Percentiles rank a stretch among this genome's conserved stretches.
These are phyloP conservation scores for Penicillium desertorum DNA, from an alignment of 495 filamentous ascomycete species.

Conservation along the genomic window DNA sequence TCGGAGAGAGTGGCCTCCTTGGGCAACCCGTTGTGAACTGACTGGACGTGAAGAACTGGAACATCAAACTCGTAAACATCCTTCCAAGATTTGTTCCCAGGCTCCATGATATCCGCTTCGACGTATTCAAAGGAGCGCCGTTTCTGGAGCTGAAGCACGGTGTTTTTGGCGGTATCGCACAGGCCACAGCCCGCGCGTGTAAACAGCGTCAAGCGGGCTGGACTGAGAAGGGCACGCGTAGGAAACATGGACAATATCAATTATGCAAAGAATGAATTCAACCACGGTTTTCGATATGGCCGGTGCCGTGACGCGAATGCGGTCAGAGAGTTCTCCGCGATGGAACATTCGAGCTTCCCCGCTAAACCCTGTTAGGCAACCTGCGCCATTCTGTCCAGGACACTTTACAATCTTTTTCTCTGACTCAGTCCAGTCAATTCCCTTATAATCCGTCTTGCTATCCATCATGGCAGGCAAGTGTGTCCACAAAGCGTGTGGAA, in stretches of 20 bases:
- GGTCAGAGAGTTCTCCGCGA: conserved; percentile 24
- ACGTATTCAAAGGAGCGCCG: conserved; percentile 67
- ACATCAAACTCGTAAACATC: conserved; percentile 87
- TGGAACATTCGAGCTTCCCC: conserved; percentile 52
- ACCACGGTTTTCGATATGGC: background rate
- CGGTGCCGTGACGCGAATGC: conserved; percentile 12
- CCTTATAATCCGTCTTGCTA: conserved; percentile 1
- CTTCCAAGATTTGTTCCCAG: conserved; percentile 66
- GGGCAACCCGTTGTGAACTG: conserved; percentile 36
- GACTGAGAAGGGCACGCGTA: conserved; percentile 46
- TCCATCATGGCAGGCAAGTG: conserved; percentile 80
- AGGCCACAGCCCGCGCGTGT: conserved; percentile 76
- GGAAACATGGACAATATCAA: conserved; percentile 34
- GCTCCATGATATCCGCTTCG: conserved; percentile 77
- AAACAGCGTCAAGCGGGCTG: conserved; percentile 77
- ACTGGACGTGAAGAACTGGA: conserved; percentile 74
- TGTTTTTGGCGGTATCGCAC: conserved; percentile 71
- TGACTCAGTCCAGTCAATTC: background rate
- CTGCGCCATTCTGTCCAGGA: conserved; percentile 14
- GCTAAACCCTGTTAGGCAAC: conserved; percentile 39
- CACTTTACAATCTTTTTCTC: conserved; percentile 4
- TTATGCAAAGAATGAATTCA: background rate
- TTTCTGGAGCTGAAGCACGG: conserved; percentile 69
- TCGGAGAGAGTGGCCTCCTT: conserved; percentile 43
- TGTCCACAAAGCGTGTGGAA: conserved; percentile 93